A percentile compares a stretch with the other conserved stretches of the same genome.
phyloP scores from a whole-genome alignment of 768 basidiomycete genomes.

The Auricularia cornea region DNA sequence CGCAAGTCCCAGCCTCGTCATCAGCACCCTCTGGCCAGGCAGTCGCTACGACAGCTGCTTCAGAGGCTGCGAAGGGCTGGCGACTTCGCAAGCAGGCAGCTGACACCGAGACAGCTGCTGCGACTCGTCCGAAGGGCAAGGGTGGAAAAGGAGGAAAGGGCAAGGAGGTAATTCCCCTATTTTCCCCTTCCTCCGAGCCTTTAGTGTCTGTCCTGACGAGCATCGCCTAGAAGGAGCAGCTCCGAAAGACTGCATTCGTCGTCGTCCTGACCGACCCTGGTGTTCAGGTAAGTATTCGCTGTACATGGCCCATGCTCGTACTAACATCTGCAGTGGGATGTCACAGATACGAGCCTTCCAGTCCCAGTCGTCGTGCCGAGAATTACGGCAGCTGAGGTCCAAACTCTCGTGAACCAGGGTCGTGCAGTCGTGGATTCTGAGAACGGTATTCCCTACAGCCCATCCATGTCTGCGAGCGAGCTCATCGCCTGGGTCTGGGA shows the following conservation, averaged over 20 bases:
- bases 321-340: not conserved
- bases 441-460: not conserved
- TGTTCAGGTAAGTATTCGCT: not conserved
- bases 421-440: not conserved
- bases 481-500: not conserved
- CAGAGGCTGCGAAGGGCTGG: not conserved
- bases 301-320: not conserved
- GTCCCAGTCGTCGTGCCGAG: not conserved
- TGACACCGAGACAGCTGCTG: not conserved
- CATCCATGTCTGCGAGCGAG: not conserved
- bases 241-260: not conserved
- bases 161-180: not conserved
- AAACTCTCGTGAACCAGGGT: not conserved
- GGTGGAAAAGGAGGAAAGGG: not conserved
- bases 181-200: not conserved
- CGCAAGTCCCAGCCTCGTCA: no score
- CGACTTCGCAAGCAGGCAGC: not conserved
- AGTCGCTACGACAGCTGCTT: not conserved
- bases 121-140: not conserved
- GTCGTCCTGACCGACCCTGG: not conserved
- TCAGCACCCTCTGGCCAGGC: not conserved
- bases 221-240: not conserved
- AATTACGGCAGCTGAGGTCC: not conserved
- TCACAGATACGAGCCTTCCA: not conserved
- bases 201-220: not conserved